phyloP scores from a whole-genome alignment of 306 rosid genomes.

The Cicer arietinum region DNA sequence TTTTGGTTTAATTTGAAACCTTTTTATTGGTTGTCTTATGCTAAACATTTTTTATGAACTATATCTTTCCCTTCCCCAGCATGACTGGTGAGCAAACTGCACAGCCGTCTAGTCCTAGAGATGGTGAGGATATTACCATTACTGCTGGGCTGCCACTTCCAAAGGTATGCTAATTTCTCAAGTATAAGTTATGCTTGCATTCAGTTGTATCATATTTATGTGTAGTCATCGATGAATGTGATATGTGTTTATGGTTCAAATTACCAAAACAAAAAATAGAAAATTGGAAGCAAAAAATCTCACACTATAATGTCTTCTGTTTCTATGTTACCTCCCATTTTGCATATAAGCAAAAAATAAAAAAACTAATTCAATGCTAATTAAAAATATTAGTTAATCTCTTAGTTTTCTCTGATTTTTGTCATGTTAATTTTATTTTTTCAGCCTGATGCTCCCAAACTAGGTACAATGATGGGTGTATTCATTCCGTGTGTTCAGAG shows the following conservation, averaged over 20 bases:
- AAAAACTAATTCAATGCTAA: not conserved
- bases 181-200: conserved; percentile 37
- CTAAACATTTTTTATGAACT: conserved; percentile 18
- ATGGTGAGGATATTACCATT: conserved; percentile 84
- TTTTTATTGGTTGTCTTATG: conserved; percentile 24
- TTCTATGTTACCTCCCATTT: conserved; percentile 13
- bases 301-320: conserved; percentile 5
- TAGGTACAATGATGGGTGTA: conserved; percentile 98
- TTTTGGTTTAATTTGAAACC: conserved; percentile 19
- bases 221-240: conserved; percentile 24
- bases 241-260: conserved; percentile 30
- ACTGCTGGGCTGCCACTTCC: conserved; percentile 76
- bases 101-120: conserved; percentile 92
- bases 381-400: not conserved
- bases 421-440: conserved; percentile 45
- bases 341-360: not conserved
- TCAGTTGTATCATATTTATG: conserved; percentile 31
- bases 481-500: conserved; percentile 94
- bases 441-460: conserved; percentile 72
- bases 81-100: conserved; percentile 87
- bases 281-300: not conserved
- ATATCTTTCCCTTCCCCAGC: conserved; percentile 56
- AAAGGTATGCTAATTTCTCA: conserved; percentile 60
- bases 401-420: conserved; percentile 15
- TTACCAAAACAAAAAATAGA: conserved; percentile 26